phyloP scores from a whole-genome alignment of 1,139 yeast genomes.

The Eremothecium coryli region DNA sequence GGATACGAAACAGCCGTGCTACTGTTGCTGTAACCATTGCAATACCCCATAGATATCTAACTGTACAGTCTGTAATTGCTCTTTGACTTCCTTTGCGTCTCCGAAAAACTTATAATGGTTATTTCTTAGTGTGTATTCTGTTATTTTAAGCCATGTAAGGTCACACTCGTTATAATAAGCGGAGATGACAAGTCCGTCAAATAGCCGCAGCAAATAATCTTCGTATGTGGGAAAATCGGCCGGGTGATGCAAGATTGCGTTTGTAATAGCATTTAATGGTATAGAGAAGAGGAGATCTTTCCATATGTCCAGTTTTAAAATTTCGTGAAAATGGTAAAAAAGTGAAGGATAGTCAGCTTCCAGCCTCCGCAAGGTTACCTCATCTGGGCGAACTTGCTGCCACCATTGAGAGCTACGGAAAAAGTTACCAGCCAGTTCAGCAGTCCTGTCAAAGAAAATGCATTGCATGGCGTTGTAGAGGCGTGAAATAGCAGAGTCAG shows the following conservation, averaged over 20 bases:
- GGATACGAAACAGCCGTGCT: slow-evolving; percentile 1
- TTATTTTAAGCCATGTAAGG: slow-evolving; percentile 2
- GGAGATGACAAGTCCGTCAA: slow-evolving; percentile 5
- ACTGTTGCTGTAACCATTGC: slow-evolving; percentile 1
- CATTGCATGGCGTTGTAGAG: neutral
- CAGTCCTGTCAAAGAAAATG: slow-evolving; percentile 4
- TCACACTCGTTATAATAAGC: slow-evolving; percentile 7
- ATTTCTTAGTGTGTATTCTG: slow-evolving; percentile 1
- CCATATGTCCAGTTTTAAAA: slow-evolving; percentile 2
- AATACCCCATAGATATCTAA: slow-evolving; percentile 5
- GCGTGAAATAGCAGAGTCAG: neutral
- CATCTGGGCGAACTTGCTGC: neutral
- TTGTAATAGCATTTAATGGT: slow-evolving; percentile 1
- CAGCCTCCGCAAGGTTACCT: neutral
- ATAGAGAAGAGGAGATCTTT: slow-evolving; percentile 4
- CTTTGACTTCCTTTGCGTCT: slow-evolving; percentile 1
- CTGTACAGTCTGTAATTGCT: neutral
- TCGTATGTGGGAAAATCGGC: slow-evolving; percentile 2
- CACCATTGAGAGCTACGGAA: slow-evolving; percentile 6
- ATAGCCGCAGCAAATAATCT: slow-evolving; percentile 3
- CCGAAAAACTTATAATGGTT: slow-evolving; percentile 7
- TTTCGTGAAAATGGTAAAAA: slow-evolving; percentile 5
- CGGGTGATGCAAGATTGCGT: neutral
- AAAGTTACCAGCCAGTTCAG: slow-evolving; percentile 5
- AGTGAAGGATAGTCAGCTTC: slow-evolving; percentile 6